Conservation (phyloP, 768 basidiomycete species). For the Amanita muscaria region DNA sequence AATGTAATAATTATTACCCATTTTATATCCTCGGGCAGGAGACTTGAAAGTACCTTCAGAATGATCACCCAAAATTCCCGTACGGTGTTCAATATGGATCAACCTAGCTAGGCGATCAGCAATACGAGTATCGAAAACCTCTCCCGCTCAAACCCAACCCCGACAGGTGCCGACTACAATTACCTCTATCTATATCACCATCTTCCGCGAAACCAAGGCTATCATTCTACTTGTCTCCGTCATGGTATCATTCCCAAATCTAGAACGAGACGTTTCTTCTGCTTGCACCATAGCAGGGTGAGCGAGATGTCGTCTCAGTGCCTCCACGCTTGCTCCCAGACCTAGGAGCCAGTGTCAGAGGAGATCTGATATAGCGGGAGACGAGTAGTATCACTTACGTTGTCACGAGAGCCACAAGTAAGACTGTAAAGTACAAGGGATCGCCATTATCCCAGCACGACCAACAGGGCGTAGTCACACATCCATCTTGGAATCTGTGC, state of each 20-base stretch:
- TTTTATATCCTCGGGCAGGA: no score
- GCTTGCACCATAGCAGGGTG: conserved; percentile 21
- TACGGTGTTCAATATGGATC: no score
- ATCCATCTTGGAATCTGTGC: conserved; percentile 96
- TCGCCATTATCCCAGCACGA: conserved; percentile 90
- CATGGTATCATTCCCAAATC: no score
- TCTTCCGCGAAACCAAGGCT: no score
- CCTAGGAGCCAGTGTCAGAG: not conserved
- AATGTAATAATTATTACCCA: not conserved
- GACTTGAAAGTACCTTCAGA: no score
- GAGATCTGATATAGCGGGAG: not conserved
- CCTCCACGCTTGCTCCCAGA: conserved; percentile 17
- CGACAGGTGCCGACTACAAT: no score
- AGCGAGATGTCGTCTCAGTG: conserved; percentile 19
- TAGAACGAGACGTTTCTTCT: conserved; percentile 6
- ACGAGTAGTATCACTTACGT: conserved; percentile 48
- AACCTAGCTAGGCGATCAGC: no score
- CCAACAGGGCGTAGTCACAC: conserved; percentile 83
- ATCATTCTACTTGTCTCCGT: no score
- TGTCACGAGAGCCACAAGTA: conserved; percentile 54
- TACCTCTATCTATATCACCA: no score
- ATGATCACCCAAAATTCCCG: no score
- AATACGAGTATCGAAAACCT: no score
- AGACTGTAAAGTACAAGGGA: conserved; percentile 83
- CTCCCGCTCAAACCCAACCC: no score